A percentile compares a stretch with the other conserved stretches of the same genome.
These are phyloP conservation scores for Huntiella bhutanensis DNA, from an alignment of 2,329 filamentous ascomycete species.

Conservation along the genomic window DNA sequence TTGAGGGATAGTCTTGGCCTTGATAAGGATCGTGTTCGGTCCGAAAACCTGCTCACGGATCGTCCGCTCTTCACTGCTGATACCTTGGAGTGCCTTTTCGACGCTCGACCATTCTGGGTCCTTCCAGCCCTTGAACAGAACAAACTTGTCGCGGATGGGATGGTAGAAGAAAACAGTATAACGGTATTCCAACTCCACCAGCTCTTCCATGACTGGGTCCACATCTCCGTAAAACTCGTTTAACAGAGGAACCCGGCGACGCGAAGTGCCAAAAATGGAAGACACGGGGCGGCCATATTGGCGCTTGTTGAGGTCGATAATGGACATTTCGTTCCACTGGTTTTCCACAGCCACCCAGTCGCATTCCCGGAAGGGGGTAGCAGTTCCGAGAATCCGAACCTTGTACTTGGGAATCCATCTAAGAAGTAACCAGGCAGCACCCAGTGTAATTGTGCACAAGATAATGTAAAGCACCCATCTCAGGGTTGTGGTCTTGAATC, in stretches of 20 bases:
- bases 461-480: slow-evolving; percentile 51
- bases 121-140: slow-evolving; percentile 79
- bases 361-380: slow-evolving; percentile 51
- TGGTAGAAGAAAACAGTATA: slow-evolving; percentile 91
- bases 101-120: slow-evolving; percentile 77
- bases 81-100: slow-evolving; percentile 52
- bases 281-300: slow-evolving; percentile 36
- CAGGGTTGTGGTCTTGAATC: slow-evolving; percentile 58
- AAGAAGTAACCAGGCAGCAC: slow-evolving; percentile 66
- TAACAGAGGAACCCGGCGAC: slow-evolving; percentile 14
- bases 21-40: slow-evolving; percentile 76
- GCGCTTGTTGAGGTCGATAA: slow-evolving; percentile 45
- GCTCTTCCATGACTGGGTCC: slow-evolving; percentile 55
- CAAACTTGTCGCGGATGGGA: slow-evolving; percentile 71
- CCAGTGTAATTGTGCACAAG: slow-evolving; percentile 54
- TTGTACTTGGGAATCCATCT: slow-evolving; percentile 84
- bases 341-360: slow-evolving; percentile 94
- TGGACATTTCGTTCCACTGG: slow-evolving; percentile 81
- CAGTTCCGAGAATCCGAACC: slow-evolving; percentile 52
- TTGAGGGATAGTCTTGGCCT: slow-evolving; percentile 68
- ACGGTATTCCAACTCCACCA: slow-evolving; percentile 74
- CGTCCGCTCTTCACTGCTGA: slow-evolving; percentile 77
- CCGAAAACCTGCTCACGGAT: slow-evolving; percentile 75
- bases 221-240: slow-evolving; percentile 45
- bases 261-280: slow-evolving; percentile 46